A percentile compares a stretch with the other conserved stretches of the same genome.
phyloP scores from a whole-genome alignment of 2,329 filamentous ascomycete genomes.

The Diaporthe sp. region DNA sequence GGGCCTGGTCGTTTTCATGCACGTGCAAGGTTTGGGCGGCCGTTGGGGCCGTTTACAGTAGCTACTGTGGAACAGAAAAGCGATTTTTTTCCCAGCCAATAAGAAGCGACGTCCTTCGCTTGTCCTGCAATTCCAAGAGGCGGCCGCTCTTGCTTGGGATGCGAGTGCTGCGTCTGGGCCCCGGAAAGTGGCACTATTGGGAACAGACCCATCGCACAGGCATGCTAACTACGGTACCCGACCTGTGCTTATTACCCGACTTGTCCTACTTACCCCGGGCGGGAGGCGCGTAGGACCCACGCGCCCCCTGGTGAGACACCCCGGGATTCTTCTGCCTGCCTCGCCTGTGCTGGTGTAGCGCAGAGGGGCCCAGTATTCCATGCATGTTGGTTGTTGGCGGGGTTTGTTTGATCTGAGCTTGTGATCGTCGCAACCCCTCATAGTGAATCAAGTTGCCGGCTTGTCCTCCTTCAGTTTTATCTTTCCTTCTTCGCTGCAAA shows the following conservation, averaged over 20 bases:
- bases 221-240: neutral
- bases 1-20: neutral
- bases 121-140: neutral
- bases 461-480: neutral
- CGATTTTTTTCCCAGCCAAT: neutral
- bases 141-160: too few relatives aligned
- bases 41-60: neutral
- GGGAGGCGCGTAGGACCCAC: neutral
- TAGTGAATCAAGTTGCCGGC: neutral
- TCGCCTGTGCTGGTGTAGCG: neutral
- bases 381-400: neutral
- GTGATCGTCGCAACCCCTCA: neutral
- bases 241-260: neutral
- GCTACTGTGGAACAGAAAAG: too few relatives aligned
- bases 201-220: neutral
- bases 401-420: neutral
- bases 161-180: neutral
- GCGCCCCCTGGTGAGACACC: neutral
- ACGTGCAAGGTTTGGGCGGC: neutral
- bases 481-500: neutral
- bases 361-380: slow-evolving; percentile 3
- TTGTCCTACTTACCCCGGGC: neutral
- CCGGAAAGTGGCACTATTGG: neutral
- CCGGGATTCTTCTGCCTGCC: neutral
- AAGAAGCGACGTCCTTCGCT: neutral